Base-by-base conservation (phyloP, 345 rosid species). In the Adansonia digitata region DNA sequence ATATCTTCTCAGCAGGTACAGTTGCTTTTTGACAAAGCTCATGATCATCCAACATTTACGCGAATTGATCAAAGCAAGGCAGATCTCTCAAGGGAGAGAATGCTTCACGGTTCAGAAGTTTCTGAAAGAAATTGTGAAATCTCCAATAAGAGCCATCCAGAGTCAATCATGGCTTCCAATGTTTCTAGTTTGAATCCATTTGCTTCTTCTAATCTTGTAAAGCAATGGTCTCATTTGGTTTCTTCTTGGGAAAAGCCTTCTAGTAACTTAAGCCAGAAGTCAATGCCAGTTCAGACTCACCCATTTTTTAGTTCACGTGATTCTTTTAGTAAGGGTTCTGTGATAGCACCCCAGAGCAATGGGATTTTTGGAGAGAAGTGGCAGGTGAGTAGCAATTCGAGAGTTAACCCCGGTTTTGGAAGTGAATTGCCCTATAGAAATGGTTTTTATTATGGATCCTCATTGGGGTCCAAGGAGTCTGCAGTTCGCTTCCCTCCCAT, bases 221-320 rank as follows among this genome's bases (percentile, higher is more conserved):
- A 83, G 78, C 76, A 89, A 45, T 86, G 89, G 90, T 75, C 88
- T 75, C 85, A 77, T 59, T 84, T 89, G 43, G 81, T 82, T 85
- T 79, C 90, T 64, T 75, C 90, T 76, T 87, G 89, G 86, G 93
- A 87, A 56, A 90, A 84, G 63, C 82, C 82, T 78, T 75, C 71
- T 71, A 72, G 73, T 80, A 81, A 82, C 82, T 80, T 85, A 80
- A 84, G 74, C 83, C 93, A 87, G 86, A 89, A 74, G 78, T 68
- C 90, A 9, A 55, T 86, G 64, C 71, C 93, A 13, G 85, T 68
- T 81, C 93, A 87, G 78, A 46, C 75, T 42, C 88, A 55, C 73
- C 85, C 91, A 5, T 80, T 68, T 85, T 74, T 85, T 73, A 87
- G 77, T 77, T 84, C 88, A 15, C 81, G 88, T 43, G 87, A 84